Percentiles rank a stretch among this genome's conserved stretches.
Conservation (phyloP, 1,284 basidiomycete species). For the Amylostereum chailletii region DNA sequence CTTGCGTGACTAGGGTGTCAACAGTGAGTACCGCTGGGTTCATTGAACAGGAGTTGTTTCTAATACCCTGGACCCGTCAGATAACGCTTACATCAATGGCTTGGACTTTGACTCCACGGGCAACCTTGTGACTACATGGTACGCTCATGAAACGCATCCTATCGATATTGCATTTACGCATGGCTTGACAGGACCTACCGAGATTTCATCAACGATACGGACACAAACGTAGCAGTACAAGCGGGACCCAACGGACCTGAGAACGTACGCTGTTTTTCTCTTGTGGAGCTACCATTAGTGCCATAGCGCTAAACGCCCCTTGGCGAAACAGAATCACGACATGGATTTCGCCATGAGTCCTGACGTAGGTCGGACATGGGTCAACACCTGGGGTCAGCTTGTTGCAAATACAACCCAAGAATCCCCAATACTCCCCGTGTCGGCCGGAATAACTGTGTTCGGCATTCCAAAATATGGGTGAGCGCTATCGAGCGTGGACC, state of each 20-base stretch:
- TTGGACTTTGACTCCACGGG: conserved; percentile 29
- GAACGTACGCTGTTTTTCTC: conserved; percentile 21
- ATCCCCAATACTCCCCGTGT: conserved; percentile 26
- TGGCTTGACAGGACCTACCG: conserved; percentile 28
- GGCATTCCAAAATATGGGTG: conserved; percentile 34
- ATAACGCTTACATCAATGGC: conserved; percentile 38
- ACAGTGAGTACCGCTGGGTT: conserved; percentile 17
- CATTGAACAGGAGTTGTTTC: not conserved
- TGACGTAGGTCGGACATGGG: conserved; percentile 27
- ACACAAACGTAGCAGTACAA: conserved; percentile 29
- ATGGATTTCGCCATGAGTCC: conserved; percentile 28
- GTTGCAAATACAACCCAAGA: conserved; percentile 20
- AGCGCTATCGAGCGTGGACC: conserved; percentile 1
- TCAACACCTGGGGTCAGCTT: conserved; percentile 29
- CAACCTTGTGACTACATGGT: conserved; percentile 30
- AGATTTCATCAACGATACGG: conserved; percentile 34
- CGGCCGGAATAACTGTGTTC: conserved; percentile 31
- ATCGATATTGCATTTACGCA: not conserved
- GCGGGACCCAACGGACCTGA: conserved; percentile 39
- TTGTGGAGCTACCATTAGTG: not conserved
- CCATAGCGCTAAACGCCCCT: not conserved
- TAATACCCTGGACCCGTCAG: conserved; percentile 13
- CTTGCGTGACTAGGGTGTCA: conserved; percentile 21
- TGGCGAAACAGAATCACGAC: conserved; percentile 29
- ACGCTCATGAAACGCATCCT: not conserved